These are phyloP conservation scores for Whalleya microplaca DNA, from an alignment of 2,329 filamentous ascomycete species.

Conservation along the genomic window DNA sequence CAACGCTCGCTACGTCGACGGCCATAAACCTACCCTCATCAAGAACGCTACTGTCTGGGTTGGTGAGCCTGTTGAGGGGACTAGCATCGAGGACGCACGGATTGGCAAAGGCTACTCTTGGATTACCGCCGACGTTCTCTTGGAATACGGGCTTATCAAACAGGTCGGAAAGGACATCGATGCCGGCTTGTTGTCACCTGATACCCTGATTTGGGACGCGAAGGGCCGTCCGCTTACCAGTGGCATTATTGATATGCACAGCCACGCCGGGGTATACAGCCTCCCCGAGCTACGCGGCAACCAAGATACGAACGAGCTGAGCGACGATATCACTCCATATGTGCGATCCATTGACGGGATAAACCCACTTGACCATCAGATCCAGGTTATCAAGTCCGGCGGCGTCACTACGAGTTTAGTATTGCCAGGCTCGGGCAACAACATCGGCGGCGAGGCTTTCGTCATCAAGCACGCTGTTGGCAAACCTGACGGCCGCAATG, in stretches of 20 bases:
- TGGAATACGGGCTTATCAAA: slow-evolving; percentile 65
- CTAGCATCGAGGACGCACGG: slow-evolving; percentile 56
- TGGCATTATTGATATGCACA: slow-evolving; percentile 75
- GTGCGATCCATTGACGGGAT: slow-evolving; percentile 69
- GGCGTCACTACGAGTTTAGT: slow-evolving; percentile 72
- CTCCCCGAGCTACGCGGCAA: slow-evolving; percentile 59
- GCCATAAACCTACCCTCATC: slow-evolving; percentile 63
- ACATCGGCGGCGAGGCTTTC: slow-evolving; percentile 73
- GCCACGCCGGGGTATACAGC: slow-evolving; percentile 63
- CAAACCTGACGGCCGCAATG: slow-evolving; percentile 59
- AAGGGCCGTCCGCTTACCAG: slow-evolving; percentile 64
- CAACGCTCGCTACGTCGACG: slow-evolving; percentile 64
- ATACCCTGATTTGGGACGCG: slow-evolving; percentile 59
- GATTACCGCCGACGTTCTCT: slow-evolving; percentile 61
- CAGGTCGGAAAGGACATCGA: slow-evolving; percentile 46
- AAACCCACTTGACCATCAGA: slow-evolving; percentile 65
- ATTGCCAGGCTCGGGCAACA: slow-evolving; percentile 71
- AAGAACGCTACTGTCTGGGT: slow-evolving; percentile 70
- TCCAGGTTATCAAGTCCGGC: slow-evolving; percentile 71
- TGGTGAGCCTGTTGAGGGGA: slow-evolving; percentile 61
- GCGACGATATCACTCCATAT: slow-evolving; percentile 67
- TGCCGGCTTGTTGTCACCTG: slow-evolving; percentile 44
- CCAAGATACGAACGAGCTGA: slow-evolving; percentile 66
- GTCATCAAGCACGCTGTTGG: slow-evolving; percentile 71
- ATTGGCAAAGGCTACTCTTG: slow-evolving; percentile 64